Evolutionary conservation across 768 basidiomycete genomes (phyloP), one percentile per base, ranked within the genome.

Genomic region (Crassisporium funariophilum): DNA sequence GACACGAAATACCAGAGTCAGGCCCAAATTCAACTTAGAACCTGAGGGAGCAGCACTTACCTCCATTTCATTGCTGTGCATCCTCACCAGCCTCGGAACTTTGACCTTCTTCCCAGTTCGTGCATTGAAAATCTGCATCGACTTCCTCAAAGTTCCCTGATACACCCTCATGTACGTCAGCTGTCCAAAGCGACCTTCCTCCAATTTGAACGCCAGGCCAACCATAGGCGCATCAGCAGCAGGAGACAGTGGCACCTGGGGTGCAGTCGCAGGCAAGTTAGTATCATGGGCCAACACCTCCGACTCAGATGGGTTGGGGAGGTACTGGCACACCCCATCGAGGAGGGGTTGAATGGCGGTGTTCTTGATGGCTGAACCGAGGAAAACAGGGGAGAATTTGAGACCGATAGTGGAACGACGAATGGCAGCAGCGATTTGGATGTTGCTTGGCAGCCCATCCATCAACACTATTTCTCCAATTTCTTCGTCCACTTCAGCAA

Each of bases 61-160:
- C 83, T 99, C 97, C 97, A 98, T 98, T 68, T 99, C 95, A 54
- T 98, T 91, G 66, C 88, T 90, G 67, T 99, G 97, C 97, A 99
- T 95, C 48, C 93, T 81, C 47, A 98, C 97, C 54, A 99, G 72
- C 29, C 95, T 79, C 2, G 97, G 95, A 9, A 99, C 91, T 70
- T 98, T 98, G 69, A 97, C 88, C 70, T 86, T 92, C 79, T 98
- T 99, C 35, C 95, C 95, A 16, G 94, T 93, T 31, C 95, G 77
- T 7, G 89, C 92, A 60, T 98, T 97, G 70, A 77, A 93, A 56
- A 99, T 93, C 48, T 84, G 77, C 53, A 77, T 80, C 2, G 90
- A 83, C 68, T 90, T 89, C 72, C 86, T 93, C 65, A 99, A 66
- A 29, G 82, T 90, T 22, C 97, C 97, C 66, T 98, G 97, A 60